A percentile compares a stretch with the other conserved stretches of the same genome.
These are phyloP conservation scores for Penicillium angulare DNA, from an alignment of 495 filamentous ascomycete species.

Conservation along the genomic window DNA sequence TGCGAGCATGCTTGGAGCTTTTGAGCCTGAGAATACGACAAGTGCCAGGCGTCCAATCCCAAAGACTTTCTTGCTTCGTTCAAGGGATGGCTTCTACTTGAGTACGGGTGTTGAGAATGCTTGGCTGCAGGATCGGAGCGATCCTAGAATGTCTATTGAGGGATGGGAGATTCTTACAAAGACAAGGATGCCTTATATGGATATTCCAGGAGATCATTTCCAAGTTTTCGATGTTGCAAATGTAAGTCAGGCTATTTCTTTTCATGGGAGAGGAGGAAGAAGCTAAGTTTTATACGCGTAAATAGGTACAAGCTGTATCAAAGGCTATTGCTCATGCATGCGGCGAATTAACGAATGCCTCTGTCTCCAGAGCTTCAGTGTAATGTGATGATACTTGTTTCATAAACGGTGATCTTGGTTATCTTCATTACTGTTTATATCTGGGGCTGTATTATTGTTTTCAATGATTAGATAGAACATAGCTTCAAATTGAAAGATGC, in stretches of 20 bases:
- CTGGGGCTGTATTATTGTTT: too few relatives aligned
- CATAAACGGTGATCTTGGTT: too few relatives aligned
- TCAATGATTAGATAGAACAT: too few relatives aligned
- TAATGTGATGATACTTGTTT: too few relatives aligned
- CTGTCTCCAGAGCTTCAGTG: not conserved
- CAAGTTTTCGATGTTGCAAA: slow-evolving; percentile 2
- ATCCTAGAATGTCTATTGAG: not conserved
- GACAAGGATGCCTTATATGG: not conserved
- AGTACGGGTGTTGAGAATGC: not conserved
- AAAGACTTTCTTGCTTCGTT: not conserved
- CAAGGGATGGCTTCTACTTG: not conserved
- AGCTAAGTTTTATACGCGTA: not conserved
- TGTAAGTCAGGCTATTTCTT: not conserved
- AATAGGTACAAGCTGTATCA: not conserved
- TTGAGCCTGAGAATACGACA: not conserved
- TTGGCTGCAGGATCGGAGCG: slow-evolving; percentile 2
- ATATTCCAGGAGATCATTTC: slow-evolving; percentile 2
- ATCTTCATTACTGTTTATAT: too few relatives aligned
- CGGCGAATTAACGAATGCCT: not conserved
- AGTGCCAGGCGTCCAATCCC: not conserved
- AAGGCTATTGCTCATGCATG: not conserved
- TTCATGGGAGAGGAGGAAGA: not conserved
- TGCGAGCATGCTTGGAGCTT: not conserved
- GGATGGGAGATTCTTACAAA: not conserved
- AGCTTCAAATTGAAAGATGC: too few relatives aligned